Conservation (phyloP, 2,329 filamentous ascomycete genomes). For the Apiospora hydei region DNA sequence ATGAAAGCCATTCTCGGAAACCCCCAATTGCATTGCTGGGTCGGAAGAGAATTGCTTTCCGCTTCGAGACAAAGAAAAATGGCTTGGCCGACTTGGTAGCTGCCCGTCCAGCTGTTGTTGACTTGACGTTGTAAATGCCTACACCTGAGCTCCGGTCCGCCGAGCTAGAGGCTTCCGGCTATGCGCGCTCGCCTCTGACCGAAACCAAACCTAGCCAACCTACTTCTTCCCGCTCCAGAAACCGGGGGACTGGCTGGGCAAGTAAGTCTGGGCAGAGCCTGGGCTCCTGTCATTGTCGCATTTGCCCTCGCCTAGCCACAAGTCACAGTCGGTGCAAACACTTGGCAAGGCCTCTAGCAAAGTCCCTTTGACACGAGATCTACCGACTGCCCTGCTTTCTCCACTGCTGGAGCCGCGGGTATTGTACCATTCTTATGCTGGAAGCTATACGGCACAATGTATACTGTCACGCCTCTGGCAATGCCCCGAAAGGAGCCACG, state of each 20-base stretch:
- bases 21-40: neutral
- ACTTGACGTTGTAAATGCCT: neutral
- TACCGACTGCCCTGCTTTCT: neutral
- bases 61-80: neutral
- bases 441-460: neutral
- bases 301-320: slow-evolving; percentile 1
- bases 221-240: slow-evolving; percentile 18
- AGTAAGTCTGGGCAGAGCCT: neutral
- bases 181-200: slow-evolving; percentile 21
- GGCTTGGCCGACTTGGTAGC: neutral
- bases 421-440: neutral
- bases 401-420: slow-evolving; percentile 15
- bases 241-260: slow-evolving; percentile 14
- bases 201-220: slow-evolving; percentile 16
- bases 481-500: neutral
- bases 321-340: neutral
- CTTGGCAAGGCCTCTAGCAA: neutral
- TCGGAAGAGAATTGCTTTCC: neutral
- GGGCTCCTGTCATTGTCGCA: slow-evolving; percentile 7
- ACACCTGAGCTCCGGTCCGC: slow-evolving; percentile 22
- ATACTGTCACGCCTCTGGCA: neutral
- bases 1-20: neutral
- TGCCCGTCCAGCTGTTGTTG: neutral
- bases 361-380: slow-evolving; percentile 11
- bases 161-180: slow-evolving; percentile 24